Conservation (phyloP, 2,329 filamentous ascomycete species). For the Apiospora koreana region DNA sequence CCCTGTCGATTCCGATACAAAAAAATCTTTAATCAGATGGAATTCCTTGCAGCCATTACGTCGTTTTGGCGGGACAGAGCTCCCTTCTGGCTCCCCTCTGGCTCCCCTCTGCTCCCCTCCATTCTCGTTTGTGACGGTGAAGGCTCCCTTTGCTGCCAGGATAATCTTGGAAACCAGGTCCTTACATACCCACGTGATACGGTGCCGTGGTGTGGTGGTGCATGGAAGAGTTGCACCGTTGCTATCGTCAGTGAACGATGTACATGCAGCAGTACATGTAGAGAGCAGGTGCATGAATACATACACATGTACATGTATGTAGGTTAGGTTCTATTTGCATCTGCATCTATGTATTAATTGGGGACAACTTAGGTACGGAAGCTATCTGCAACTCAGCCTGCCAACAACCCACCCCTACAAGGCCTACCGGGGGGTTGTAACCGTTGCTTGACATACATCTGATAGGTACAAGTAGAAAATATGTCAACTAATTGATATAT, state of each 20-base stretch:
- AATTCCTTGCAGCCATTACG: not conserved
- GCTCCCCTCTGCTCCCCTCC: not conserved
- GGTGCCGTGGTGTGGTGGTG: not conserved
- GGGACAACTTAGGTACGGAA: not conserved
- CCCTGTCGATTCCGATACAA: not conserved
- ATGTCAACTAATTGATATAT: not conserved
- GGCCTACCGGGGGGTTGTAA: not conserved
- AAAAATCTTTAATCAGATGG: not conserved
- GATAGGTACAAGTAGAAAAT: too few relatives aligned
- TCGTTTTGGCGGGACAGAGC: constrained; percentile 1
- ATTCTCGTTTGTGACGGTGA: not conserved
- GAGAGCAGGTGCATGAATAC: not conserved
- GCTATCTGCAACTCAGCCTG: not conserved
- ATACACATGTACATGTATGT: not conserved
- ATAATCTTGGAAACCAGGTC: not conserved
- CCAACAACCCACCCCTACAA: not conserved
- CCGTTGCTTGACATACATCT: not conserved
- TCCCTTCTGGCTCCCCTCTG: not conserved
- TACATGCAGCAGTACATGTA: not conserved
- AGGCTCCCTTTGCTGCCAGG: not conserved
- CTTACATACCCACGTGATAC: not conserved
- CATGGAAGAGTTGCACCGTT: too few relatives aligned
- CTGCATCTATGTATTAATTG: not conserved
- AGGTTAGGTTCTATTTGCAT: not conserved
- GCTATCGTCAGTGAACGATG: not conserved